Base-by-base conservation (phyloP, 768 basidiomycete genomes). In the Russula sp. region DNA sequence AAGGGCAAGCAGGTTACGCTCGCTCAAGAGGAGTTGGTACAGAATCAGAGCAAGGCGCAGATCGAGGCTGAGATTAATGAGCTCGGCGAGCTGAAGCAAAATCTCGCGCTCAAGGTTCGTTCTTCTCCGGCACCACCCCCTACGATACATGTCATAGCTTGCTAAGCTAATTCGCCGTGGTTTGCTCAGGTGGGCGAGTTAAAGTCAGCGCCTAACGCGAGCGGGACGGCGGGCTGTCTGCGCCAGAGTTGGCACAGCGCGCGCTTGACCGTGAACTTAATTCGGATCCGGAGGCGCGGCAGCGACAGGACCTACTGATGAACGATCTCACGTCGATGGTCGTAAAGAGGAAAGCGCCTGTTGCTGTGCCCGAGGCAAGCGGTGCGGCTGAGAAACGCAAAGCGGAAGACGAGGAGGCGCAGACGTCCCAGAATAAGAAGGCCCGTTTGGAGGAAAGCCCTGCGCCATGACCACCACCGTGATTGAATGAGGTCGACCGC, bases 321-420 rank as follows among this genome's bases (percentile, higher is more conserved):
- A 91, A 93, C 69, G 92, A 96, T 70, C 76, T 96, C 50, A 94
- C 91, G 1, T 83, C 83, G 7, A 87, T 91, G 71, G 91, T 96
- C 55, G 87, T 85, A 73, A 94, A 92, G 79, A 89, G 87, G 72
- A 75, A 73, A 57, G 64, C 67, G 0, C 66, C 72, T n/a, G 74
- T n/a, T 16, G 73, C 71, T 24, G 73, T 73, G 16, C 74, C 76
- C 2, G 70, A 71, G 13, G 72, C 68, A 14, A 67, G 71, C 10
- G 67, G 70, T 34, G 70, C 73, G 13, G 48, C 68, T 34, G 72
- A 70, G 18, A 93, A 92, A 74, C 84, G 90, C 57, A 92, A 91
- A 75, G 89, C 87, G 4, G 88, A 88, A 5, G 82, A 79, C n/a
- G 83, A 81, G 5, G 79, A 75, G 7, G 81, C 77, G 24, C 75